phyloP scores from a whole-genome alignment of 345 rosid species.

The Syzygium grande region DNA sequence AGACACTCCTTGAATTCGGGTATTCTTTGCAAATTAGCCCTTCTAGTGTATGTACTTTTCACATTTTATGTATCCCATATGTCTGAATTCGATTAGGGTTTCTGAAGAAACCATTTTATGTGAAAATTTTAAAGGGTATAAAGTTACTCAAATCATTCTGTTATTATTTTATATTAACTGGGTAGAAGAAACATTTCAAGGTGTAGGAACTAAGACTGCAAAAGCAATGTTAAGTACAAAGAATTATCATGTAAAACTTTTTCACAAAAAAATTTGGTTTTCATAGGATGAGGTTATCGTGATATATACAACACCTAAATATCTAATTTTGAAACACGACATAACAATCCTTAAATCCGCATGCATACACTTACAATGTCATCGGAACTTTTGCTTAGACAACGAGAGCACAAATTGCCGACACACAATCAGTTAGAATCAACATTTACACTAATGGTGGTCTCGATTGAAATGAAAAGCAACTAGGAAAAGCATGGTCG shows the following conservation, averaged over 20 bases:
- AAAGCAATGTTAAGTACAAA: background rate
- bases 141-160: background rate
- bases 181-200: background rate
- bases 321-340: background rate
- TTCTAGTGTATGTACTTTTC: background rate
- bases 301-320: background rate
- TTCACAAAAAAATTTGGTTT: background rate
- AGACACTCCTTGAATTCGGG: background rate
- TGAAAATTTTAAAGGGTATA: background rate
- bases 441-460: background rate
- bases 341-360: background rate
- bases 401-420: background rate
- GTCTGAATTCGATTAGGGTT: background rate
- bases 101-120: background rate
- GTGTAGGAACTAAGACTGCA: background rate
- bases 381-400: background rate
- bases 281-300: background rate
- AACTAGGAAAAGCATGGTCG: background rate
- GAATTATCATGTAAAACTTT: background rate
- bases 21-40: background rate
- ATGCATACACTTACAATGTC: background rate
- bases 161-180: background rate
- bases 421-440: background rate
- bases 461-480: background rate
- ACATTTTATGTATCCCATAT: background rate